Evolutionary conservation across 1,284 basidiomycete species (phyloP), one percentile per base, ranked within the genome.

Genomic region (Ustilago trichophora): DNA sequence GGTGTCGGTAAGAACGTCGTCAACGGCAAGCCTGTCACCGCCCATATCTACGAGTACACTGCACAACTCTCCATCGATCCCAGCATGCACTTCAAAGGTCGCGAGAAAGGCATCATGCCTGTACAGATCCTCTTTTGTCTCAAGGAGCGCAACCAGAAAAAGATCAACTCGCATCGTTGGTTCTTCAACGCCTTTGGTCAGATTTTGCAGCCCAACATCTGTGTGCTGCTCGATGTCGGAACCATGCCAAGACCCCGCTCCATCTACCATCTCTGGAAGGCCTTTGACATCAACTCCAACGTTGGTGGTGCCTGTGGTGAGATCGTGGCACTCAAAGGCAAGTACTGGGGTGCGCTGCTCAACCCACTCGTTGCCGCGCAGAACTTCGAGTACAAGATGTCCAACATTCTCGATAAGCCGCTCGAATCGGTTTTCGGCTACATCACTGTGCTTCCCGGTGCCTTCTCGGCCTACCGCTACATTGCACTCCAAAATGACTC

Each of bases 231-330:
- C 36, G 94, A 98, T 76, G 93, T 96, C 18, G 95, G 94, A 1
- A 98, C 94, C 0, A 89, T 90, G 86, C 94, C 94, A 0, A 34
- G 76, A 19, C 47, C 73, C 3, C 52, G 60, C 12, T 66, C 65
- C 31, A 94, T 97, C 76, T 98, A 97, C 82, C 91, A 96, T 76
- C 84, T 98, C 10, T 97, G 94, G 94, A 96, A 97, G 83, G 90
- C 92, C 4, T 97, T 98, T 66, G 93, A 97, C 80, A 90, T 93
- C 83, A 93, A 96, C 83, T 91, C 90, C 24, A 94, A 95, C 69
- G 92, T 96, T 27, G 94, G 93, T 0, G 94, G 95, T 24, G 94
- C 95, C 5, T 96, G 93, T 78, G 93, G 93, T n/a, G 93, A 96
- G 50, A 95, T 96, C 49, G 91, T 94, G 22, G 92, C 93, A 2